These are phyloP conservation scores for Chloris gayana DNA, from an alignment of 176 grass and related monocot species.

Conservation along the genomic window DNA sequence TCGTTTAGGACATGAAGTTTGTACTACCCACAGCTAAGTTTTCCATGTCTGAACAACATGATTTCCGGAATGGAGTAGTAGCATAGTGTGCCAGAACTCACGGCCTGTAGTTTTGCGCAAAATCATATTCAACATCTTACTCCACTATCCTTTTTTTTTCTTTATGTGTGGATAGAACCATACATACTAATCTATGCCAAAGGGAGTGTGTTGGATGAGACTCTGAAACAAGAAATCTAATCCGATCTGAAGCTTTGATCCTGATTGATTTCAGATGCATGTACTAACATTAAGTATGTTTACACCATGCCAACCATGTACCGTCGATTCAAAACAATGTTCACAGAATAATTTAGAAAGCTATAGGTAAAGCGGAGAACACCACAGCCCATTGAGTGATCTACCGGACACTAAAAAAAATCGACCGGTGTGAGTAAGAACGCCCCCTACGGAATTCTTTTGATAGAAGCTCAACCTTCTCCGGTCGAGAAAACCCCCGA, in stretches of 20 bases:
- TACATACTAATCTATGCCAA: background rate
- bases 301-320: slow-evolving; percentile 13
- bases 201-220: background rate
- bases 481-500: no score
- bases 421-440: no score
- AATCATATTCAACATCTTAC: background rate
- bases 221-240: background rate
- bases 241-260: background rate
- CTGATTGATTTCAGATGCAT: slow-evolving; percentile 3
- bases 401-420: no score
- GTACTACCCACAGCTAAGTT: no score
- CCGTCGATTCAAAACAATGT: background rate
- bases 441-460: no score
- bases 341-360: slow-evolving; percentile 10
- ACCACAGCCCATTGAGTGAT: background rate
- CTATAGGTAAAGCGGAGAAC: background rate
- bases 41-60: no score
- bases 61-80: no score
- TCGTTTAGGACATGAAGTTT: no score
- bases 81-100: background rate
- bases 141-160: background rate
- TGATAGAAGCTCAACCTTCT: no score
- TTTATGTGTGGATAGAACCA: background rate
- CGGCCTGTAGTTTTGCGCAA: background rate
- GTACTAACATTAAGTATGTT: background rate